Base-by-base conservation (phyloP, 495 filamentous ascomycete genomes). In the Penicillium samsonianum region DNA sequence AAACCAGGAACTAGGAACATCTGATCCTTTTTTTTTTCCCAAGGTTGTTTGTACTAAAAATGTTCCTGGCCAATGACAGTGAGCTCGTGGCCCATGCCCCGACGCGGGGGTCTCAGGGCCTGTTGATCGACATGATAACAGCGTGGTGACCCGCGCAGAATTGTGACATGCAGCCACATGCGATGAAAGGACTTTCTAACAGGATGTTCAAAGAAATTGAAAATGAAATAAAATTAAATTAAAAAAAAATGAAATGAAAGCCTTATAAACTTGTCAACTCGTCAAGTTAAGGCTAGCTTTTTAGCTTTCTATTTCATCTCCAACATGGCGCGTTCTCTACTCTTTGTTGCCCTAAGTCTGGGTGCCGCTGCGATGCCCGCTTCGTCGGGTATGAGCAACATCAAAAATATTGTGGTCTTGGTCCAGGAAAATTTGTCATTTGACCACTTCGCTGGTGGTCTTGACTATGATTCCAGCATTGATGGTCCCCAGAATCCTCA, bases 351-450 rank as follows among this genome's bases (percentile, higher is more conserved):
- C 46, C 52, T 60, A 19, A 58, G 50, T 30, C 47, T 63, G 20
- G 60, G 60, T 17, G 52, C 42, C 47, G 40, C 40, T 1, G 56
- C 56, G 26, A 47, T 45, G 2, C 62, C 64, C 7, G 33, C 45
- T 50, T 47, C 51, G 2, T 62, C 63, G 23, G 55, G 53, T 12
- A 60, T 68, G 55, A 60, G 56, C 25, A 75, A 75, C 44, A 78
- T 79, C 65, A 73, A 73, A 61, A 75, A 79, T 53, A 72, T 79
- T 19, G 74, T 79, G 40, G 71, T 76, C 19, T 62, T 79, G 17
- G 68, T 76, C 12, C 69, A 76, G 54, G 76, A 79, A 46, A 79
- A 79, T 61, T 65, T 74, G 10, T 75, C 75, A 3, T 77, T 78
- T 51, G 76, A 79, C 64, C 67, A 69, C 45, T 71, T 77, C 31